A percentile compares a stretch with the other conserved stretches of the same genome.
Conservation (phyloP, 169 alveolate species). For the Babesia sp. region DNA sequence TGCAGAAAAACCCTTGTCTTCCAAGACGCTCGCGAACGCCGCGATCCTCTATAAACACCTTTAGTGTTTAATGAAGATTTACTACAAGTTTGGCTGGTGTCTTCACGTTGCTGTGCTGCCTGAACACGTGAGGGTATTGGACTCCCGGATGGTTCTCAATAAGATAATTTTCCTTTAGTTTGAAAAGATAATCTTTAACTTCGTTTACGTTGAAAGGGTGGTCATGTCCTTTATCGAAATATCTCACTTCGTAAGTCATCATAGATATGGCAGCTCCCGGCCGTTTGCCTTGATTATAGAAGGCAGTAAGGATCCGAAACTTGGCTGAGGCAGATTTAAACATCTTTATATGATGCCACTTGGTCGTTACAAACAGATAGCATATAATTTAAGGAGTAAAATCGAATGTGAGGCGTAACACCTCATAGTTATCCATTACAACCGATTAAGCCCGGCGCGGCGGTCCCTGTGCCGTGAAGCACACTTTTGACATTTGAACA, state of each 20-base stretch:
- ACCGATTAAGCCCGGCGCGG: too few relatives aligned
- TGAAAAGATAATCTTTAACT: slow-evolving; percentile 81
- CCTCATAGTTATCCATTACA: too few relatives aligned
- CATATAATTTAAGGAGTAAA: not conserved
- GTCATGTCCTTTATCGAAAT: slow-evolving; percentile 84
- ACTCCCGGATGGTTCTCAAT: slow-evolving; percentile 82
- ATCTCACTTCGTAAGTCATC: slow-evolving; percentile 84
- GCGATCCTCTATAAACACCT: too few relatives aligned
- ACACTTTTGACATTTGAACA: not conserved
- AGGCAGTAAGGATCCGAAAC: slow-evolving; percentile 84
- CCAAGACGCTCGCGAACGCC: too few relatives aligned
- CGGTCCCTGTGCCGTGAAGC: too few relatives aligned
- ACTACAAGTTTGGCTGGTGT: slow-evolving; percentile 77
- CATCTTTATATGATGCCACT: slow-evolving; percentile 21
- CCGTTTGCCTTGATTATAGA: slow-evolving; percentile 84
- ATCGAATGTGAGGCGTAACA: too few relatives aligned
- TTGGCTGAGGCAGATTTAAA: slow-evolving; percentile 56
- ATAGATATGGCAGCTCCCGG: slow-evolving; percentile 82
- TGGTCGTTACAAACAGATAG: not conserved
- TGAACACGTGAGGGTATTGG: slow-evolving; percentile 86
- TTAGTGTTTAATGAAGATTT: slow-evolving; percentile 71
- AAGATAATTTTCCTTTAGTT: slow-evolving; percentile 80
- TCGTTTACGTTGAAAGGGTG: slow-evolving; percentile 83
- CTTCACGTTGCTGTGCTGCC: slow-evolving; percentile 78
- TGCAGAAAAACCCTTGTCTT: too few relatives aligned